Base-by-base conservation (phyloP, 257 asterid species). In the Henckelia pumila region DNA sequence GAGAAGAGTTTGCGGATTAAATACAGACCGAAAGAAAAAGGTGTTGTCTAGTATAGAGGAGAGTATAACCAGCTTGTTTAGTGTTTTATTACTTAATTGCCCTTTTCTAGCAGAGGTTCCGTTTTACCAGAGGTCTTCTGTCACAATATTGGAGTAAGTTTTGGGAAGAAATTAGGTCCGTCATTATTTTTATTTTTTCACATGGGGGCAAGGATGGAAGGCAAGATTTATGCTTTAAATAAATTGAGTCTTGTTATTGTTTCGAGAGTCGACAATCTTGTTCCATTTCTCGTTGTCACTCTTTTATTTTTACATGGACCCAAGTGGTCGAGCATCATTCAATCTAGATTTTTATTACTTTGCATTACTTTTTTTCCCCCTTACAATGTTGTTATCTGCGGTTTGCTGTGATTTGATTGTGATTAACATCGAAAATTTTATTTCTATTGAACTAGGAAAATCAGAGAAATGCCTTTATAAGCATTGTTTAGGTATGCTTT, bases 51-150 rank as follows among this genome's bases (percentile, higher is more conserved):
- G 74, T 69, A 14, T 56, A 61, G 59, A 71, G 75, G 35, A 52
- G 57, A 53, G 25, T 50, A 59, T 67, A 78, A 72, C 55, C 26
- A 72, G 25, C 20, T 76, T 75, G 73, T 77, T 79, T 77, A 75
- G 26, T 6, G 20, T 47, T 47, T 17, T 47, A 75, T 17, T 47
- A 75, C 56, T 30, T 64, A 59, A 19, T 63, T 37, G 55, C 65
- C 67, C 53, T 59, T 58, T 50, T 33, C 47, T 59, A 73, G 67
- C 79, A 57, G 80, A 72, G 77, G 70, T 76, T 75, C 70, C 80
- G 59, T 59, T 81, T 79, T 77, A 77, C 76, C 66, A 19, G 69
- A 7, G 77, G 81, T 78, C 71, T 75, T 76, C 75, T 73, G 78
- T 76, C 73, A 44, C 59, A 63, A 56, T 65, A 65, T 25, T 24